Base-by-base conservation (phyloP, 768 basidiomycete genomes). In the Leccinum disarticulatum region DNA sequence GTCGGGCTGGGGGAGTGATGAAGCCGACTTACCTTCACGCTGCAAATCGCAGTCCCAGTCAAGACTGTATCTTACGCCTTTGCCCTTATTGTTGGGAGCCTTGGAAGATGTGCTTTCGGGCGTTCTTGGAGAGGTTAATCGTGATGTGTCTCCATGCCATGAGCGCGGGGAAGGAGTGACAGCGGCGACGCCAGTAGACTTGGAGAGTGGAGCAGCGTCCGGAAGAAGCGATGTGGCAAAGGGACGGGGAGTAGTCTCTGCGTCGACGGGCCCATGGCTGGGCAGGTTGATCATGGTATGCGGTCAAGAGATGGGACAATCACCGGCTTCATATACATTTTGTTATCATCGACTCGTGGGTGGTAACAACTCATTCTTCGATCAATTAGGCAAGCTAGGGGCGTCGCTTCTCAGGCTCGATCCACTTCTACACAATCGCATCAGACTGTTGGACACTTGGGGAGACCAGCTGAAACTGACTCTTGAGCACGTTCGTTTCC, bases 241-340 rank as follows among this genome's bases (percentile, higher is more conserved):
- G 3, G 58, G 56, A 33, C 57, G 48, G 30, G 57, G 22, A 41
- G 50, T 38, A 38, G 57, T 48, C 11, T 72, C 74, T 46, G 66
- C 67, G 59, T 74, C 74, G 50, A 69, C 73, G 61, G 73, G 70
- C 6, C 70, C 73, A 57, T 74, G 66, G 63, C 74, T 70, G 17
- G 64, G 57, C 6, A 10, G 36, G 55, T 50, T 65, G 62, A 74
- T 75, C 65, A 68, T 74, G 58, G 69, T 69, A 49, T 36, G 41
- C 2, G 54, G 56, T 54, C 25, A 63, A 63, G 61, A 59, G 55
- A 54, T 59, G 15, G 55, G 14, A 43, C 17, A 27, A 14, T 41
- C 19, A 47, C 46, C 46, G 5, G 57, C 51, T 66, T 70, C 66
- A 68, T 68, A 66, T 65, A 66, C 35, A 38, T 53, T 41, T 57